Conservation (phyloP, 306 rosid species). For the Mimosa pudica region DNA sequence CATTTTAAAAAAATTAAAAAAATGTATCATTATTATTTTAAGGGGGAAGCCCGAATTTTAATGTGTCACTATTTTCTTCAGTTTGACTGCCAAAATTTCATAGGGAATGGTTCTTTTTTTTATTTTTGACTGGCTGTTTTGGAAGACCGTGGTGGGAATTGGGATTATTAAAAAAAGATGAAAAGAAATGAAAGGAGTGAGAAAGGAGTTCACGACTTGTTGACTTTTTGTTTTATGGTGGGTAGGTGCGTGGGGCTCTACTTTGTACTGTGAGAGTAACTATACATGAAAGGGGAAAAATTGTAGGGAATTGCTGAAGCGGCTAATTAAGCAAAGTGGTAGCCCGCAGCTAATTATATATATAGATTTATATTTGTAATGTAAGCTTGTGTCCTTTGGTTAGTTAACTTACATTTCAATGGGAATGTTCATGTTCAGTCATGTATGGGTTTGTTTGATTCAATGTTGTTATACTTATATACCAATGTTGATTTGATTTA, state of each 20-base stretch:
- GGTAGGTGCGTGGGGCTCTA: conserved; percentile 27
- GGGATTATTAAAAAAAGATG: background rate
- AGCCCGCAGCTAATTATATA: conserved; percentile 66
- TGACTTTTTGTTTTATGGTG: conserved; percentile 31
- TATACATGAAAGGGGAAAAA: conserved; percentile 2
- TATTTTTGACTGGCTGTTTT: conserved; percentile 44
- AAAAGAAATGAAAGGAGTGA: background rate
- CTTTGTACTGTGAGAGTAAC: conserved; percentile 1
- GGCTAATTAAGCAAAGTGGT: conserved; percentile 53
- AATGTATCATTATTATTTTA: background rate
- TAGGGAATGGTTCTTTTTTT: conserved; percentile 28
- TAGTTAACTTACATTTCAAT: conserved; percentile 8
- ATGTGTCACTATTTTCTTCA: conserved; percentile 34
- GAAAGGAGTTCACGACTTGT: conserved; percentile 26
- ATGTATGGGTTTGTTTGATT: conserved; percentile 34
- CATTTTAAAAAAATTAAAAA: background rate
- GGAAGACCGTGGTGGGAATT: conserved; percentile 26
- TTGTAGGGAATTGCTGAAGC: conserved; percentile 57
- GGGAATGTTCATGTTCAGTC: conserved; percentile 20
- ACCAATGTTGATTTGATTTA: background rate
- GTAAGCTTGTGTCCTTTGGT: background rate
- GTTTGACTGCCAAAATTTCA: conserved; percentile 38
- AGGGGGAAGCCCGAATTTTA: conserved; percentile 17
- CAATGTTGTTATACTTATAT: background rate
- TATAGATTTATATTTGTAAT: conserved; percentile 10